These are phyloP conservation scores for Buddleja alternifolia DNA, from an alignment of 257 asterid genomes.

Conservation along the genomic window DNA sequence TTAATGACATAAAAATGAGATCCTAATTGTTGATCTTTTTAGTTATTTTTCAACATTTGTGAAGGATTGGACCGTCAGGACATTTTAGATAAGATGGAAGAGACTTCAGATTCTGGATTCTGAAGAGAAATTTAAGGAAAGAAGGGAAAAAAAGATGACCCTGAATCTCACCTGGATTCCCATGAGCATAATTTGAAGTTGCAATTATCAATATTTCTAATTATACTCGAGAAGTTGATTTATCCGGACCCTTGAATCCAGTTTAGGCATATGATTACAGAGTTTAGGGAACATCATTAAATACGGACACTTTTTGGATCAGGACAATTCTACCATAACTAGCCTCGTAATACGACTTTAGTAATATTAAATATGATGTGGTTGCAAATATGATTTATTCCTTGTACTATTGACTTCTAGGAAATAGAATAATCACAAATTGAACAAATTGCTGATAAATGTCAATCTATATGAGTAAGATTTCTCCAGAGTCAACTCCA, in stretches of 20 bases:
- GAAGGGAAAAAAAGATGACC: background rate
- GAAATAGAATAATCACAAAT: background rate
- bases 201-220: background rate
- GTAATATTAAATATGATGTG: background rate
- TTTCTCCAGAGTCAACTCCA: background rate
- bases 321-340: too few species aligned
- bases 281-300: background rate
- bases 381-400: background rate
- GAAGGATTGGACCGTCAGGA: background rate
- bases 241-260: background rate
- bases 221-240: background rate
- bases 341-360: background rate
- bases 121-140: background rate
- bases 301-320: background rate
- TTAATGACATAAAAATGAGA: background rate
- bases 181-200: background rate
- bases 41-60: too few species aligned
- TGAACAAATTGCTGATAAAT: background rate
- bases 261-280: background rate
- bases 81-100: background rate
- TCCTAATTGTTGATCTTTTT: background rate
- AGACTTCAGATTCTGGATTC: constrained; percentile 6
- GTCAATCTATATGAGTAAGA: background rate
- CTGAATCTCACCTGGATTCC: background rate
- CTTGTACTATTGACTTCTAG: constrained; percentile 3